phyloP scores from a whole-genome alignment of 331 rosid genomes.

The Telfairia occidentalis region DNA sequence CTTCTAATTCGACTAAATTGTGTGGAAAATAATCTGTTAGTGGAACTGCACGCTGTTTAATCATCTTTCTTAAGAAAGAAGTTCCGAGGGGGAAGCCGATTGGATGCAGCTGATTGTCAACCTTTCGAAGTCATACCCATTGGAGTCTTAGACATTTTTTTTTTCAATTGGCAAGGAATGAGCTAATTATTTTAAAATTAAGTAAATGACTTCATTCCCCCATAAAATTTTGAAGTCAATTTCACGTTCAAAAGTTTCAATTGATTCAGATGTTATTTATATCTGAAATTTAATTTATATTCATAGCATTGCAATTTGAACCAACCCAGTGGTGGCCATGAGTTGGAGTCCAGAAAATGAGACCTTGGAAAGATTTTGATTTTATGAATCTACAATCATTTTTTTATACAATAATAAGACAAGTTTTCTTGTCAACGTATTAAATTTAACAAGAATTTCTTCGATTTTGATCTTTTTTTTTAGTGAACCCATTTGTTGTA shows the following conservation, averaged over 20 bases:
- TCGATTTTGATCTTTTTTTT: no score
- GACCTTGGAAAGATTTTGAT: no score
- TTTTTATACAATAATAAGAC: no score
- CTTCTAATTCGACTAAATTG: not conserved
- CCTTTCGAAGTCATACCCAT: not conserved
- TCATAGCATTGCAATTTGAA: not conserved
- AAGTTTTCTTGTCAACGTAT: no score
- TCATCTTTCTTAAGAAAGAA: not conserved
- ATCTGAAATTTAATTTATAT: not conserved
- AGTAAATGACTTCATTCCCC: not conserved
- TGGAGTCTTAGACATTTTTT: no score
- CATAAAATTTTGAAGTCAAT: not conserved
- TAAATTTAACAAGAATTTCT: no score
- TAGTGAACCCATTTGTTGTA: no score
- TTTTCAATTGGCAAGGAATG: not conserved
- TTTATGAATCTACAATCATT: no score
- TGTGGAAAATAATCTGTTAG: not conserved
- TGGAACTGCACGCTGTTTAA: not conserved
- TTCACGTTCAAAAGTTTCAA: not conserved
- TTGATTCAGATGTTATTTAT: not conserved
- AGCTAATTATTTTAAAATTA: not conserved
- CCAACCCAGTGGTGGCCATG: not conserved
- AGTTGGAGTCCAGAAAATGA: no score
- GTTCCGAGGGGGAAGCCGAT: not conserved
- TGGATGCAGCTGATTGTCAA: not conserved